A percentile compares a stretch with the other conserved stretches of the same genome.
phyloP scores from a whole-genome alignment of 768 basidiomycete genomes.

The Phaeolepiota aurea region DNA sequence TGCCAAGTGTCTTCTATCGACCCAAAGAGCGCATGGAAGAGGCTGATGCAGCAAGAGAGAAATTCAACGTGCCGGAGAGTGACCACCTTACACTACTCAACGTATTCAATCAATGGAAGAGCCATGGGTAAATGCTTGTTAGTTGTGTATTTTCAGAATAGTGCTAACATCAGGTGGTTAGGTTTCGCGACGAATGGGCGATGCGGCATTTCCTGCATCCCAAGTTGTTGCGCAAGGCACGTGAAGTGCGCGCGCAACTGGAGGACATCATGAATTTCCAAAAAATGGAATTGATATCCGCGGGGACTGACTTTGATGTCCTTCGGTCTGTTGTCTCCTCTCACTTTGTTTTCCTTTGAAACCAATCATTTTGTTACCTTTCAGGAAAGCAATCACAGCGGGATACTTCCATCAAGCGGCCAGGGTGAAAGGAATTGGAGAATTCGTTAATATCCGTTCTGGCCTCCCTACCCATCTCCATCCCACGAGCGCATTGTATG shows the following conservation, averaged over 20 bases:
- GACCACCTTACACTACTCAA: conserved; percentile 94
- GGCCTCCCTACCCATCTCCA: conserved; percentile 94
- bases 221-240: conserved; percentile 87
- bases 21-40: conserved; percentile 98
- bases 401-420: conserved; percentile 99
- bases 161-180: conserved; percentile 20
- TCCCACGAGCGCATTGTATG: conserved; percentile 94
- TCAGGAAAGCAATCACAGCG: conserved; percentile 91
- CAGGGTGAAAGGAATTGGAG: conserved; percentile 96
- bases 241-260: conserved; percentile 91
- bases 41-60: conserved; percentile 93
- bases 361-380: background rate
- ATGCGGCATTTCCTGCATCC: conserved; percentile 96
- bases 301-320: conserved; percentile 92
- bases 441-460: conserved; percentile 95
- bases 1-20: conserved; percentile 95
- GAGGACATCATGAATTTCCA: conserved; percentile 99
- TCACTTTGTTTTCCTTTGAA: background rate
- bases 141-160: background rate
- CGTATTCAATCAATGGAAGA: conserved; percentile 98
- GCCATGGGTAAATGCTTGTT: conserved; percentile 59
- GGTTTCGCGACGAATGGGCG: conserved; percentile 91
- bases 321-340: conserved; percentile 39
- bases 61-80: conserved; percentile 97
- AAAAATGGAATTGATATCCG: conserved; percentile 89